phyloP scores from a whole-genome alignment of 306 rosid genomes.

The Delonix regia region DNA sequence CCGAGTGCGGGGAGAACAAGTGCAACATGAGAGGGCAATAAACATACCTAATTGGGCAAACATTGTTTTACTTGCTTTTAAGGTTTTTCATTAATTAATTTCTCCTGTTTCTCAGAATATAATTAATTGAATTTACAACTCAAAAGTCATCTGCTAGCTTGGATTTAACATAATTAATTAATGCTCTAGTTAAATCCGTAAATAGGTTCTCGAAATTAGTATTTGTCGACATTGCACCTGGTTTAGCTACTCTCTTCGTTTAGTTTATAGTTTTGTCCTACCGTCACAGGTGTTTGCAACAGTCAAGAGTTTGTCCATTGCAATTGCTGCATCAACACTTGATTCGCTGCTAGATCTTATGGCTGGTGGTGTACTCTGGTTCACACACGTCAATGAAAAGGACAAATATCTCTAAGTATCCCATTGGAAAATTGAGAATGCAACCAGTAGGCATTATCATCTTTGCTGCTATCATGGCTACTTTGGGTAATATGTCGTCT shows the following conservation, averaged over 20 bases:
- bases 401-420: slow-evolving; percentile 56
- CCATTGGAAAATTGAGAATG: slow-evolving; percentile 71
- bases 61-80: slow-evolving; percentile 40
- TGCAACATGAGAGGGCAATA: slow-evolving; percentile 51
- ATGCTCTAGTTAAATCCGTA: not conserved
- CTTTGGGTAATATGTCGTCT: slow-evolving; percentile 47
- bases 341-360: slow-evolving; percentile 56
- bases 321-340: slow-evolving; percentile 55
- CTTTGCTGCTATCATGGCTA: slow-evolving; percentile 80
- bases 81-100: slow-evolving; percentile 35
- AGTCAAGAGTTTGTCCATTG: slow-evolving; percentile 49
- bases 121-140: too few species aligned
- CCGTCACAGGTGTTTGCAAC: slow-evolving; percentile 42
- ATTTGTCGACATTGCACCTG: too few species aligned
- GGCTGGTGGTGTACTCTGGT: slow-evolving; percentile 74
- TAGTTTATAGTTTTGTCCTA: not conserved
- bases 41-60: slow-evolving; percentile 54
- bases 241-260: too few species aligned
- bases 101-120: not conserved
- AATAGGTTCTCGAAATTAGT: too few species aligned
- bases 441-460: slow-evolving; percentile 77
- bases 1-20: slow-evolving; percentile 39
- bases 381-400: slow-evolving; percentile 60
- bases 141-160: not conserved
- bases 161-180: not conserved